Evolutionary conservation across 805 yeast genomes (phyloP), one percentile per base, ranked within the genome.

Genomic region (Ogataea nitratoaversa): DNA sequence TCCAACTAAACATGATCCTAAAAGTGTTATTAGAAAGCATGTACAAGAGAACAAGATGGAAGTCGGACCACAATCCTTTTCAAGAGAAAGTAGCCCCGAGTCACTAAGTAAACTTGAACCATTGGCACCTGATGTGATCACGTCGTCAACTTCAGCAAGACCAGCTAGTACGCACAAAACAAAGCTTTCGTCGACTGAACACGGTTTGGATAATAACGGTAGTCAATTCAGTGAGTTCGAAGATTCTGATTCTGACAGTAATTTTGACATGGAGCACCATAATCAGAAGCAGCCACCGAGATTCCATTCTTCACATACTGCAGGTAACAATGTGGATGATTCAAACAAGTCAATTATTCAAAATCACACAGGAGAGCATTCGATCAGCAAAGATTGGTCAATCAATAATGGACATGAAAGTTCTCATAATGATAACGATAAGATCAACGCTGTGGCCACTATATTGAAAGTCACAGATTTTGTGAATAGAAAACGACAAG

Each of bases 401-500:
- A n/a, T 23, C 11, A 19, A 34, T 3, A 13, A 23, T 23, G 29
- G 16, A 30, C 18, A 3, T n/a, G 22, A 30, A 12, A 30, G 27
- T 13, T 30, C 24, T 4, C 27, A 20, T 14, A 19, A 24, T 19
- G 43, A 28, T 8, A 37, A 32, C 6, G 47, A 45, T 12, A 41
- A 34, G 11, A 37, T 47, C 11, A 49, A 50, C 32, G 43, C 52
- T 3, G 51, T 44, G 28, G 54, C 53, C 5, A 55, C 62, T 11
- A 55, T 57, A n/a, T 27, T 47, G 19, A 52, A 44, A 36, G 56
- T 57, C 20, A 42, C 52, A 19, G 39, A 50, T 8, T 56, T 57
- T 33, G 50, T 57, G 8, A 41, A 48, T 11, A 39, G 30, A 27
- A 54, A 53, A 30, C 30, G 46, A 32, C 32, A 39, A 31, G 37